These are phyloP conservation scores for Penicillium turbatum DNA, from an alignment of 495 filamentous ascomycete genomes.

Conservation along the genomic window DNA sequence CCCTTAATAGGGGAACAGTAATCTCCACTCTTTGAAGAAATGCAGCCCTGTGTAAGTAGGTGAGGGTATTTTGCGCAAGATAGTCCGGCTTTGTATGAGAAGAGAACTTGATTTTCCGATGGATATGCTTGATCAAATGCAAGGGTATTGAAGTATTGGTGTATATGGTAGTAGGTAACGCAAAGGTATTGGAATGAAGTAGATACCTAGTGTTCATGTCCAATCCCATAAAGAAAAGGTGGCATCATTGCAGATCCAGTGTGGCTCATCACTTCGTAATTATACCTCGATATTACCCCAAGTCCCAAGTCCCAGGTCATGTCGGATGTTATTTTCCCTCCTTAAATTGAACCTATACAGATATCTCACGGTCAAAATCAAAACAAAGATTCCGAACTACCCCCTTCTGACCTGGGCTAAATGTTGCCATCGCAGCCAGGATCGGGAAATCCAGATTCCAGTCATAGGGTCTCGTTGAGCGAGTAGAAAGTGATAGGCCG, in stretches of 20 bases:
- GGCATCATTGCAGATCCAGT: not conserved
- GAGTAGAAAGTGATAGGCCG: not conserved
- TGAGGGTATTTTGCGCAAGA: not conserved
- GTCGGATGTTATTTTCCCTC: not conserved
- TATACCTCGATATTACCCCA: conserved; percentile 1
- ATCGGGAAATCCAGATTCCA: not conserved
- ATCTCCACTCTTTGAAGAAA: too few species aligned
- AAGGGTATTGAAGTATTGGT: not conserved
- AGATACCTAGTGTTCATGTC: not conserved
- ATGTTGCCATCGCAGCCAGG: not conserved
- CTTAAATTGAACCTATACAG: not conserved
- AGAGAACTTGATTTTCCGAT: not conserved
- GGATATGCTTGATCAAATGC: not conserved
- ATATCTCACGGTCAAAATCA: not conserved
- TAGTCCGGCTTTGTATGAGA: not conserved
- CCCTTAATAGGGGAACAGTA: too few species aligned
- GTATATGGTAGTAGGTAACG: not conserved
- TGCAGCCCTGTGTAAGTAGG: too few species aligned
- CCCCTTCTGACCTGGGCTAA: not conserved
- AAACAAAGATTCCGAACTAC: not conserved
- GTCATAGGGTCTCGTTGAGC: not conserved
- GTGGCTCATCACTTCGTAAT: not conserved
- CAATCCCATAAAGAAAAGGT: not conserved
- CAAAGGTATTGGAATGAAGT: not conserved
- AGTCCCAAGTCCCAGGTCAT: not conserved